Evolutionary conservation across 768 basidiomycete genomes (phyloP).

Genomic region (Lentinula aciculospora): DNA sequence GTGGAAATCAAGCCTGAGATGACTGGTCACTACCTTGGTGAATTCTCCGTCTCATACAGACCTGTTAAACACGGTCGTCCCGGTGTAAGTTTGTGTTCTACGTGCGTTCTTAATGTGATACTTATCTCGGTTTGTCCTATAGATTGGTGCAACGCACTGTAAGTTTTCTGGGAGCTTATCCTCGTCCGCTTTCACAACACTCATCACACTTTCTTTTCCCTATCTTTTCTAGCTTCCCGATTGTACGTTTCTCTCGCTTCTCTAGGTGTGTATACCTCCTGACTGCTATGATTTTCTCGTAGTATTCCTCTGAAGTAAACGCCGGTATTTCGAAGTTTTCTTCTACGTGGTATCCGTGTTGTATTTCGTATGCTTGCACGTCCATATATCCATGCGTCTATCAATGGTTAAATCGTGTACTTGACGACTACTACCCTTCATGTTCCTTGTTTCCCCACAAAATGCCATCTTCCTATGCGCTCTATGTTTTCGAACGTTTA

Average conservation of each 20-base stretch:
- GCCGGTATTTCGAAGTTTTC: not conserved
- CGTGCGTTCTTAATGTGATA: not conserved
- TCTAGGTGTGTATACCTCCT: not conserved
- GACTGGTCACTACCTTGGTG: slow-evolving; percentile 98
- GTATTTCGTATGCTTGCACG: not conserved
- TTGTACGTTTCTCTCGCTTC: slow-evolving; percentile 44
- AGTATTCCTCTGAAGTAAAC: slow-evolving; percentile 95
- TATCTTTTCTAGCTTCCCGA: slow-evolving; percentile 52
- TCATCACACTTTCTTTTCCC: not conserved
- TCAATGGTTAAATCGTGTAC: not conserved
- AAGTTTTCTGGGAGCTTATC: slow-evolving; percentile 25
- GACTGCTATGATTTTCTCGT: slow-evolving; percentile 13
- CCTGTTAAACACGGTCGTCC: slow-evolving; percentile 99
- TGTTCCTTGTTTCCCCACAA: not conserved
- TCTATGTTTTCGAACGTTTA: no score
- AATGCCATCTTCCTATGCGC: not conserved
- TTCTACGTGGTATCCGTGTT: not conserved
- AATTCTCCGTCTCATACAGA: slow-evolving; percentile 95
- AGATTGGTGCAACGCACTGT: slow-evolving; percentile 93
- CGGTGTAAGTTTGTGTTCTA: slow-evolving; percentile 68
- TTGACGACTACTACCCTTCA: not conserved
- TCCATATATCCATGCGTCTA: not conserved
- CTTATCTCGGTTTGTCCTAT: slow-evolving; percentile 12
- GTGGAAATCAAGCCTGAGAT: slow-evolving; percentile 99
- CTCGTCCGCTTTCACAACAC: slow-evolving; percentile 8